Evolutionary conservation across 192 early-diverging fungal species (phyloP).

Genomic region (Helicostylum pulchrum): DNA sequence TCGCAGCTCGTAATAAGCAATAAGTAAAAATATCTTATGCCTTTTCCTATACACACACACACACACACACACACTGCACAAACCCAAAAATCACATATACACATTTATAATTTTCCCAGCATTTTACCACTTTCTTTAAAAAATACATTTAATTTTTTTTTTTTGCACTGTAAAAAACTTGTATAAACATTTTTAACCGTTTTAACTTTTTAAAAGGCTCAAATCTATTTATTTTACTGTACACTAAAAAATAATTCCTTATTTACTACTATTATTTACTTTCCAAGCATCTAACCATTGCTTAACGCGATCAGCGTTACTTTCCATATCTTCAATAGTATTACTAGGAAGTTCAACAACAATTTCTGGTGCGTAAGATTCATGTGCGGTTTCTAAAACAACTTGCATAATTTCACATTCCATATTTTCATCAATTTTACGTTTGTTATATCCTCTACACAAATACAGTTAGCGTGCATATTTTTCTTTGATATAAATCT

Average conservation of each 20-base stretch:
- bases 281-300: constrained; percentile 68
- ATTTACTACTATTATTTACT: constrained; percentile 22
- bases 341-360: constrained; percentile 80
- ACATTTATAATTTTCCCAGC: no score
- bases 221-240: constrained; percentile 1
- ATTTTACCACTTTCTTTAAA: no score
- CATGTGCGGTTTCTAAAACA: constrained; percentile 82
- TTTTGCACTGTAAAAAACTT: no score
- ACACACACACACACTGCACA: no score
- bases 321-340: constrained; percentile 87
- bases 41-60: no score
- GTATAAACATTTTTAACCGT: no score
- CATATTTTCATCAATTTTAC: constrained; percentile 91
- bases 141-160: no score
- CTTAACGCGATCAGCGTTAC: constrained; percentile 77
- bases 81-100: no score
- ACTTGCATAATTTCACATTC: constrained; percentile 98
- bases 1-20: constrained; percentile 12
- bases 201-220: no score
- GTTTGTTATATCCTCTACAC: constrained; percentile 67
- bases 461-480: not conserved
- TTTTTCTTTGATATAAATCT: no score
- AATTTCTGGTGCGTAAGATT: constrained; percentile 77
- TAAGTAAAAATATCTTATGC: not conserved
- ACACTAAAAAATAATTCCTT: not conserved